A percentile compares a stretch with the other conserved stretches of the same genome.
phyloP scores from a whole-genome alignment of 2,329 filamentous ascomycete species.

The Botryosphaeria dothidea region DNA sequence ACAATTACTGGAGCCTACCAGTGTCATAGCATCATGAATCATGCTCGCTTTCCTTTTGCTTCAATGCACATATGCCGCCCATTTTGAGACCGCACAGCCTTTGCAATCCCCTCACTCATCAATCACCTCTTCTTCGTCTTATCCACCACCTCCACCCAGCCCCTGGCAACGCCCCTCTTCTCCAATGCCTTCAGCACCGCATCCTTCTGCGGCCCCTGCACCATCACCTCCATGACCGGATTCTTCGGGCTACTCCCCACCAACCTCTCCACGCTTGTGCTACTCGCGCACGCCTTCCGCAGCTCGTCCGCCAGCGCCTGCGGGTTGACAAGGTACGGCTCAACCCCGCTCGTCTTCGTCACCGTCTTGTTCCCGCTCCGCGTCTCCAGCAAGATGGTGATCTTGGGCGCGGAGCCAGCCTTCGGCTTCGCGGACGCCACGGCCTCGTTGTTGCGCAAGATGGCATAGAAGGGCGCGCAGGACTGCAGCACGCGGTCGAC shows the following conservation, averaged over 20 bases:
- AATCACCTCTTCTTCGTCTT: constrained; percentile 70
- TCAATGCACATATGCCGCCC: background rate
- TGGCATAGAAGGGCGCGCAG: constrained; percentile 58
- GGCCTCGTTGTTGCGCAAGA: constrained; percentile 52
- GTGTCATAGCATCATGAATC: background rate
- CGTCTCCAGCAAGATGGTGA: constrained; percentile 62
- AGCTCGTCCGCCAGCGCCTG: constrained; percentile 64
- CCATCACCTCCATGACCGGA: constrained; percentile 66
- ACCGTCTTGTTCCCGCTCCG: constrained; percentile 67
- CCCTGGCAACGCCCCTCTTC: constrained; percentile 58
- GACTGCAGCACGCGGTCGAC: constrained; percentile 59
- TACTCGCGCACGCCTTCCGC: constrained; percentile 68
- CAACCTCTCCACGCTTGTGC: constrained; percentile 63
- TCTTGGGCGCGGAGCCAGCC: constrained; percentile 60
- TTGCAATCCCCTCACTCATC: constrained; percentile 40
- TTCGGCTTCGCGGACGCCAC: constrained; percentile 56
- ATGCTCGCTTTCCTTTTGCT: background rate
- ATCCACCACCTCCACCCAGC: constrained; percentile 66
- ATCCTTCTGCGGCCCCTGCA: constrained; percentile 67
- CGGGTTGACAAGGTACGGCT: constrained; percentile 62
- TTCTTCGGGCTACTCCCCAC: constrained; percentile 61
- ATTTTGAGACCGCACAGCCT: background rate
- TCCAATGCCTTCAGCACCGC: constrained; percentile 61
- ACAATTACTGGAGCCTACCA: background rate
- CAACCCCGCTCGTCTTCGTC: constrained; percentile 63